phyloP scores from a whole-genome alignment of 2,329 filamentous ascomycete genomes.

The Dendryphion nanum region DNA sequence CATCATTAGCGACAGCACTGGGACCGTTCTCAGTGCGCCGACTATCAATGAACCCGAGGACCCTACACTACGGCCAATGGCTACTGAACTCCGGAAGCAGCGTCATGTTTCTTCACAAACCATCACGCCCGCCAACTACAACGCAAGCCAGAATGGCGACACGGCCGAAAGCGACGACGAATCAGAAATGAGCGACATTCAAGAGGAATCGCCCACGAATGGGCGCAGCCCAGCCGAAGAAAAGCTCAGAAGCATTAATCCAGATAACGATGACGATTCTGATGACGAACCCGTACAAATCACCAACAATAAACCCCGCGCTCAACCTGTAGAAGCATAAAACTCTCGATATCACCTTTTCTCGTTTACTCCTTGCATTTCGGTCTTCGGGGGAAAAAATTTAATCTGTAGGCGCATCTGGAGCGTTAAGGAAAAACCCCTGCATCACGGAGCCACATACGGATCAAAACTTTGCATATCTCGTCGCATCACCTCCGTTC shows the following conservation, averaged over 20 bases:
- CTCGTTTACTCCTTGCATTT: conserved; percentile 11
- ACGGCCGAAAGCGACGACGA: conserved; percentile 20
- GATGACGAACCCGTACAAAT: conserved; percentile 10
- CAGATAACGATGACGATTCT: conserved; percentile 15
- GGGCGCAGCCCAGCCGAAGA: conserved; percentile 10
- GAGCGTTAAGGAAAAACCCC: no score
- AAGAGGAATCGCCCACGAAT: conserved; percentile 20
- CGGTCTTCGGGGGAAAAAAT: conserved; percentile 13
- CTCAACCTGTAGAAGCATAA: conserved; percentile 17
- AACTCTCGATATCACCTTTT: conserved; percentile 1
- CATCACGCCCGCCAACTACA: conserved; percentile 31
- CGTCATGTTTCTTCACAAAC: conserved; percentile 36
- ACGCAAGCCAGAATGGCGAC: conserved; percentile 22
- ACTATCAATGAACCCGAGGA: conserved; percentile 19
- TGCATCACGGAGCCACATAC: no score
- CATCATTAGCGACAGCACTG: conserved; percentile 23
- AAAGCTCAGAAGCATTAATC: conserved; percentile 9
- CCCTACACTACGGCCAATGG: conserved; percentile 12
- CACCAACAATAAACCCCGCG: conserved; percentile 7
- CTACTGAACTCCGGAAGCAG: conserved; percentile 31
- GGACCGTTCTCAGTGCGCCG: conserved; percentile 16
- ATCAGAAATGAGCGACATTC: conserved; percentile 35
- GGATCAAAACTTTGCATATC: no score
- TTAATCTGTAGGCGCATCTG: no score
- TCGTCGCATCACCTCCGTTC: no score